phyloP scores from a whole-genome alignment of 345 rosid species.

The Chamaenerion angustifolium region DNA sequence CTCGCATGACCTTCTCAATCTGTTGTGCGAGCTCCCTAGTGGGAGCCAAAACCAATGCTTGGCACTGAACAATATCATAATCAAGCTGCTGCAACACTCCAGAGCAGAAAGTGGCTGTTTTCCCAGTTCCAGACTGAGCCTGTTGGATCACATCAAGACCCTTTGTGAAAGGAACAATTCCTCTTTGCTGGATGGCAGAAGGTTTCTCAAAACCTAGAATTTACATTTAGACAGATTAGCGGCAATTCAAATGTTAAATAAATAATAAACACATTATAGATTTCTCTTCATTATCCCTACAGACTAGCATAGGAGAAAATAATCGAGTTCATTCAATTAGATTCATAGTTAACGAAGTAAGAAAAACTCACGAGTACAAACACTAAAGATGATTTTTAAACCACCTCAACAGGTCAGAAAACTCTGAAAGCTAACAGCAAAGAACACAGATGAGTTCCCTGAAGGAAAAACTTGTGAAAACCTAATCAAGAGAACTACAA shows the following conservation, averaged over 20 bases:
- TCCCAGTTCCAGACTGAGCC: slow-evolving; percentile 97
- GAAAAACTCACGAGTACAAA: neutral
- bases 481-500: too few relatives aligned
- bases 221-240: neutral
- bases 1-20: slow-evolving; percentile 98
- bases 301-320: too few relatives aligned
- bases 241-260: too few relatives aligned
- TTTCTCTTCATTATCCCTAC: too few relatives aligned
- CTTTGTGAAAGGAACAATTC: slow-evolving; percentile 87
- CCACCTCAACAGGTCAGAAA: too few relatives aligned
- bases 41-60: slow-evolving; percentile 83
- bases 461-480: too few relatives aligned
- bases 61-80: slow-evolving; percentile 55
- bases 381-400: neutral
- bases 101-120: slow-evolving; percentile 92
- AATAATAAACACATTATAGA: too few relatives aligned
- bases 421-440: too few relatives aligned
- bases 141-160: slow-evolving; percentile 97
- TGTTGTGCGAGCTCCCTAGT: slow-evolving; percentile 92
- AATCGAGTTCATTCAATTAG: neutral
- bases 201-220: slow-evolving; percentile 77
- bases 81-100: slow-evolving; percentile 89
- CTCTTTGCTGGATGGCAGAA: slow-evolving; percentile 94
- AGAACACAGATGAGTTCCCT: too few relatives aligned
- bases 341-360: too few relatives aligned